Percentiles rank a stretch among this genome's conserved stretches.
Evolutionary conservation across 2,329 filamentous ascomycete species (phyloP).

Genomic region (Cladophialophora bantiana): DNA sequence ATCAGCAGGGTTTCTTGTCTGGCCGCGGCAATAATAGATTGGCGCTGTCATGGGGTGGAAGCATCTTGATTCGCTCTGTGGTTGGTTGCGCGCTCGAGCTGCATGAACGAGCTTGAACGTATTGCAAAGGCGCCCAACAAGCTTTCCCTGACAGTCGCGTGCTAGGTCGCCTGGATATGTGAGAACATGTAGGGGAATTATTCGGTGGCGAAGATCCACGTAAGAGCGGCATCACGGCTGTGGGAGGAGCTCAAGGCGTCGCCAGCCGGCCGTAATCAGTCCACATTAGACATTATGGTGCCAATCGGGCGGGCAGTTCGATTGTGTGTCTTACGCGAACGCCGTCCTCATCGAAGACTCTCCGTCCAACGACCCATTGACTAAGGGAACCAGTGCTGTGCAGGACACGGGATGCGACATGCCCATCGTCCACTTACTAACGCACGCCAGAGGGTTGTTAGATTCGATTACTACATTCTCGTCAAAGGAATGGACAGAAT

Average conservation of each 20-base stretch:
- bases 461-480: slow-evolving; percentile 6
- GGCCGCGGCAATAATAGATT: neutral
- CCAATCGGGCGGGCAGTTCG: slow-evolving; percentile 4
- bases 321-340: slow-evolving; percentile 1
- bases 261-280: neutral
- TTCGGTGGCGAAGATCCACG: slow-evolving; percentile 11
- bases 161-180: slow-evolving; percentile 22
- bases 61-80: neutral
- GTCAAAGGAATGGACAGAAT: slow-evolving; percentile 7
- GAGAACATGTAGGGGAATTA: slow-evolving; percentile 21
- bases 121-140: slow-evolving; percentile 9
- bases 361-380: neutral
- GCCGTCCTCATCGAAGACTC: neutral
- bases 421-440: neutral
- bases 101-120: neutral
- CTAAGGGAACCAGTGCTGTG: neutral
- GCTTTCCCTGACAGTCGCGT: slow-evolving; percentile 10
- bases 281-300: slow-evolving; percentile 1
- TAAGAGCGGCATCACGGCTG: slow-evolving; percentile 12
- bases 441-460: slow-evolving; percentile 4
- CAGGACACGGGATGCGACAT: neutral
- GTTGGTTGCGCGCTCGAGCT: neutral
- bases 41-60: neutral
- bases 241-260: slow-evolving; percentile 11
- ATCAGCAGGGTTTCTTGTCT: neutral